phyloP scores from a whole-genome alignment of 202 grass and related monocot genomes.

The Panicum virgatum region DNA sequence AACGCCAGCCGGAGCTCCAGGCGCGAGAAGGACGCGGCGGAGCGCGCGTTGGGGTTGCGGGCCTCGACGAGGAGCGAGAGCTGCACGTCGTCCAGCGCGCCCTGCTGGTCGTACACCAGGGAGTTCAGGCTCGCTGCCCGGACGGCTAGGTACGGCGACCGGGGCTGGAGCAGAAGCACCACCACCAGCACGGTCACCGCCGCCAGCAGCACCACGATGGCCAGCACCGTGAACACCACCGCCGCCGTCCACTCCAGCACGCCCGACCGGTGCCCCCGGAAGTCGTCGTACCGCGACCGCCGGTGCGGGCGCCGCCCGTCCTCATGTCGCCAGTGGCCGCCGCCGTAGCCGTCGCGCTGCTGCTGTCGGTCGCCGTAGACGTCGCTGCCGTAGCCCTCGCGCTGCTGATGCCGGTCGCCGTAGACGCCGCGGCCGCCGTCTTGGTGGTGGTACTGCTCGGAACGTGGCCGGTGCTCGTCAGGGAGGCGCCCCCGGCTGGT shows the following conservation, averaged over 20 bases:
- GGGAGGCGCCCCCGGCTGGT: background rate
- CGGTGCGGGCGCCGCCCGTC: background rate
- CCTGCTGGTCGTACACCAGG: slow-evolving; percentile 60
- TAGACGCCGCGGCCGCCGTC: no score
- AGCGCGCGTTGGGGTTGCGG: slow-evolving; percentile 52
- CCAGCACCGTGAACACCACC: slow-evolving; percentile 60
- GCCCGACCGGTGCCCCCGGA: slow-evolving; percentile 1
- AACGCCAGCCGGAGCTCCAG: slow-evolving; percentile 51
- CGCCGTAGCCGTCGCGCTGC: background rate
- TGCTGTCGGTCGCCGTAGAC: background rate
- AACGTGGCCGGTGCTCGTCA: background rate
- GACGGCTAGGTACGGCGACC: slow-evolving; percentile 54
- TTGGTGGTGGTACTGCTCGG: background rate
- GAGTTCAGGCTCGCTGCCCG: slow-evolving; percentile 31
- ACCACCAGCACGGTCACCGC: slow-evolving; percentile 49
- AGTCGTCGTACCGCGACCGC: background rate
- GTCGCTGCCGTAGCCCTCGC: accelerated
- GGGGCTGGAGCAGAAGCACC: slow-evolving; percentile 57
- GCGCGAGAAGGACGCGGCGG: slow-evolving; percentile 41
- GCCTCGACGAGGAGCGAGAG: slow-evolving; percentile 41
- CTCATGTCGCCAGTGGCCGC: background rate
- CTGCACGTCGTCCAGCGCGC: slow-evolving; percentile 46
- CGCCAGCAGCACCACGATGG: slow-evolving; percentile 46
- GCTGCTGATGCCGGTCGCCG: background rate
- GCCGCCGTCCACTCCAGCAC: slow-evolving; percentile 36